Conservation (phyloP, 2,329 filamentous ascomycete species). For the Apiospora aurea region DNA sequence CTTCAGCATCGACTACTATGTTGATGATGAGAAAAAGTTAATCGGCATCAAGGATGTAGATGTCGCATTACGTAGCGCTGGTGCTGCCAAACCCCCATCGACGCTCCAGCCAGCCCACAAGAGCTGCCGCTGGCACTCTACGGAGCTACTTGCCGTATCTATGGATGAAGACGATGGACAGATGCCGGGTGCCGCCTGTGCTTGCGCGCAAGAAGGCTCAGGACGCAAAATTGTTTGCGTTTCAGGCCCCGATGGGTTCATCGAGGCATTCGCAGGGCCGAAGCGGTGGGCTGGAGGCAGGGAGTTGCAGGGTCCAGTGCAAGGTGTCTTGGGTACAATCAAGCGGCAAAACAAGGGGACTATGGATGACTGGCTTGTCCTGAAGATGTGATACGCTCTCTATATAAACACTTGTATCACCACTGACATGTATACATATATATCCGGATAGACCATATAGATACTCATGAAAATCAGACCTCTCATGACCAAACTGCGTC, state of each 20-base stretch:
- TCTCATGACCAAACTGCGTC: not conserved
- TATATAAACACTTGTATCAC: not conserved
- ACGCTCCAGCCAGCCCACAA: slow-evolving; percentile 23
- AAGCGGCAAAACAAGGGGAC: slow-evolving; percentile 50
- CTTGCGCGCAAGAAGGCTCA: slow-evolving; percentile 34
- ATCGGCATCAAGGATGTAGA: slow-evolving; percentile 64
- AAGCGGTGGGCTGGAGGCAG: slow-evolving; percentile 77
- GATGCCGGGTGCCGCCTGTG: slow-evolving; percentile 30
- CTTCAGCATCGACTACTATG: slow-evolving; percentile 75
- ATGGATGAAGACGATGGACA: slow-evolving; percentile 38
- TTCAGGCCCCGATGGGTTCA: slow-evolving; percentile 90
- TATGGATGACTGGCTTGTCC: slow-evolving; percentile 56
- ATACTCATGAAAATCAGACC: not conserved
- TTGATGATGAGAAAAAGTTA: slow-evolving; percentile 79
- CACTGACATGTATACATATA: not conserved
- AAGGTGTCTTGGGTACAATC: slow-evolving; percentile 71
- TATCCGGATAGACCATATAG: not conserved
- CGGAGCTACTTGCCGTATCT: slow-evolving; percentile 31
- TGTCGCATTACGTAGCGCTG: slow-evolving; percentile 38
- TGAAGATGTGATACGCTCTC: slow-evolving; percentile 55
- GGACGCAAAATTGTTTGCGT: slow-evolving; percentile 74
- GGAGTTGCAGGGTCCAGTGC: slow-evolving; percentile 77
- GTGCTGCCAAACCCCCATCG: not conserved
- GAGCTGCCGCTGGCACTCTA: slow-evolving; percentile 40
- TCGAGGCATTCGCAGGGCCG: slow-evolving; percentile 79